A percentile compares a stretch with the other conserved stretches of the same genome.
Conservation (phyloP, 1,284 basidiomycete genomes). For the Malassezia globosa region DNA sequence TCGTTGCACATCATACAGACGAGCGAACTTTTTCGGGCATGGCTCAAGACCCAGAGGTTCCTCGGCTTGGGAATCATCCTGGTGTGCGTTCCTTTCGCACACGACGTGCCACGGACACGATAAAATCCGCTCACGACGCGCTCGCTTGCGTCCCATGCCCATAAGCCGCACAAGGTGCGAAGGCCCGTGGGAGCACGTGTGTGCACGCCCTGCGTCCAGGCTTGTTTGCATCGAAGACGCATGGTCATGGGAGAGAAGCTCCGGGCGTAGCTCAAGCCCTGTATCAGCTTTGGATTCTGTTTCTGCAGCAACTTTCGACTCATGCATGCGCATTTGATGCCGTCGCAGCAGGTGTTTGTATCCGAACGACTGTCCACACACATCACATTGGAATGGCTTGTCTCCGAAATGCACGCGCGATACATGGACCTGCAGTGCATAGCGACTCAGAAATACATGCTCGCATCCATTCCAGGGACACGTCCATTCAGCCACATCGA, state of each 20-base stretch:
- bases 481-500: neutral
- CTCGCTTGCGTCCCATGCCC: neutral
- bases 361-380: conserved; percentile 10
- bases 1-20: conserved; percentile 15
- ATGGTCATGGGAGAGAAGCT: too few relatives aligned
- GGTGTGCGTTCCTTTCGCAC: neutral
- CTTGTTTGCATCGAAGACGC: neutral
- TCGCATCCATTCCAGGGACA: conserved; percentile 16
- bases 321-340: neutral
- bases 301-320: neutral
- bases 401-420: conserved; percentile 4
- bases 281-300: too few relatives aligned
- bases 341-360: conserved; percentile 12
- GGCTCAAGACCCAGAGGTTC: neutral
- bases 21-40: conserved; percentile 6
- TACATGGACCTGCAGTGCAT: conserved; percentile 6
- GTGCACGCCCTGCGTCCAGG: neutral
- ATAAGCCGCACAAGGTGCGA: neutral
- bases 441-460: conserved; percentile 1
- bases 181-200: too few relatives aligned
- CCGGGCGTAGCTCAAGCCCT: too few relatives aligned
- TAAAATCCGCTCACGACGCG: conserved; percentile 2
- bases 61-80: neutral
- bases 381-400: conserved; percentile 7
- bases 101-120: conserved; percentile 2